Percentiles rank a stretch among this genome's conserved stretches.
These are phyloP conservation scores for Primulina huaijiensis DNA, from an alignment of 257 asterid genomes.

Conservation along the genomic window DNA sequence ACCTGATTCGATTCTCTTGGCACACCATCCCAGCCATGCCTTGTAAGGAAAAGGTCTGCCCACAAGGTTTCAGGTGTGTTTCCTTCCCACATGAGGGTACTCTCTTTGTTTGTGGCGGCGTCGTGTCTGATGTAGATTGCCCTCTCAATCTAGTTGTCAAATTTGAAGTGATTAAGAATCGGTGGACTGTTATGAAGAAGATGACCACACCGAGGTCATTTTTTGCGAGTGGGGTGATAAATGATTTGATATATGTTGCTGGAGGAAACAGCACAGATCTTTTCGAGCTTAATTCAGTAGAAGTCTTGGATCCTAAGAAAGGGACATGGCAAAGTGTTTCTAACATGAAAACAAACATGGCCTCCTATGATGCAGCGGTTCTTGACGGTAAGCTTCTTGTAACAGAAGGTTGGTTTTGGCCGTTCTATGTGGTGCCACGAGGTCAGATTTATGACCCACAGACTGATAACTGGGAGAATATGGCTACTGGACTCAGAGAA, in stretches of 20 bases:
- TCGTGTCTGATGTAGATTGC: slow-evolving; percentile 71
- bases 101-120: slow-evolving; percentile 81
- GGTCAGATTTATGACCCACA: slow-evolving; percentile 86
- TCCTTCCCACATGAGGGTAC: slow-evolving; percentile 71
- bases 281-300: slow-evolving; percentile 77
- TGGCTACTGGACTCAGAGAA: slow-evolving; percentile 87
- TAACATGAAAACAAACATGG: slow-evolving; percentile 73
- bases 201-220: slow-evolving; percentile 86
- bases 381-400: slow-evolving; percentile 82
- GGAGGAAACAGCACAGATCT: slow-evolving; percentile 85
- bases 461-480: slow-evolving; percentile 71
- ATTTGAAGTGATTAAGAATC: slow-evolving; percentile 68
- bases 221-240: slow-evolving; percentile 79
- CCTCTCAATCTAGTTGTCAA: slow-evolving; percentile 80
- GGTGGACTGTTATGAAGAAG: slow-evolving; percentile 85
- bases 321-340: slow-evolving; percentile 73
- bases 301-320: slow-evolving; percentile 59
- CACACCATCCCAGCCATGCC: slow-evolving; percentile 93
- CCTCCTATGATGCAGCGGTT: slow-evolving; percentile 79
- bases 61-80: slow-evolving; percentile 83
- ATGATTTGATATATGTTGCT: slow-evolving; percentile 83
- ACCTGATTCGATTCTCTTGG: slow-evolving; percentile 65
- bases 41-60: slow-evolving; percentile 82
- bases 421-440: slow-evolving; percentile 81
- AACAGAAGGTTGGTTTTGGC: slow-evolving; percentile 99